Base-by-base conservation (phyloP, 2,329 filamentous ascomycete species). In the Chaetomium sp. region DNA sequence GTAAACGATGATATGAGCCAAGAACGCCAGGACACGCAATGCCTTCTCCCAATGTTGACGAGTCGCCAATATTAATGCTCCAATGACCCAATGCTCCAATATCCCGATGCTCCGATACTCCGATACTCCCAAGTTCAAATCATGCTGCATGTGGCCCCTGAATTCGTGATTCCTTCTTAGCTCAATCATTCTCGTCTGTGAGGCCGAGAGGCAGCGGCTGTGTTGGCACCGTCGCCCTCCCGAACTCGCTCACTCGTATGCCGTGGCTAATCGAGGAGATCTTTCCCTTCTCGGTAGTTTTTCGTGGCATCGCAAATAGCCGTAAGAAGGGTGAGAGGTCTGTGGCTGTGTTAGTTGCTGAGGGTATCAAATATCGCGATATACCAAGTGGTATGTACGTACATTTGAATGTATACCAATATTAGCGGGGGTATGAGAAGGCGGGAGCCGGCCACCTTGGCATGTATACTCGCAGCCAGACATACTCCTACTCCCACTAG, bases 241-340 rank as follows among this genome's bases (percentile, higher is more conserved):
- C 19, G 19, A 27, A 27, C 19, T 27, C 19, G 19, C 38, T 12
- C 38, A 37, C 44, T 10, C 27, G 32, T 33, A 34, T 6, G 12
- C 2, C 45, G 10, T 14, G 32, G 10, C 56, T 45, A 64, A 41
- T 64, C 62, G 10, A 64, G 57, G 14, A 64, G 59, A 37, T 64
- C 61, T 54, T 59, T 52, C 32, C 62, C 62, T 49, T 64, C 62
- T 10, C 58, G 53, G 43, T 63, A 54, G 53, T 62, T 64, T 34
- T 64, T 64, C 9, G 61, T 43, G 19, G 56, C 57, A 52, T 64
- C 62, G n/a, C 54, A 60, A 5, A 61, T 45, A 9, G 61, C 61
- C 8, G 53, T 62, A 34, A 47, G 36, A 5, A 63, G 42, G 19
- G 50, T 49, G 8, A 64, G 46, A 19, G 57, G 53, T 4, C 62